Evolutionary conservation across 306 rosid species (phyloP).

Genomic region (Trichosanthes cucumerina): DNA sequence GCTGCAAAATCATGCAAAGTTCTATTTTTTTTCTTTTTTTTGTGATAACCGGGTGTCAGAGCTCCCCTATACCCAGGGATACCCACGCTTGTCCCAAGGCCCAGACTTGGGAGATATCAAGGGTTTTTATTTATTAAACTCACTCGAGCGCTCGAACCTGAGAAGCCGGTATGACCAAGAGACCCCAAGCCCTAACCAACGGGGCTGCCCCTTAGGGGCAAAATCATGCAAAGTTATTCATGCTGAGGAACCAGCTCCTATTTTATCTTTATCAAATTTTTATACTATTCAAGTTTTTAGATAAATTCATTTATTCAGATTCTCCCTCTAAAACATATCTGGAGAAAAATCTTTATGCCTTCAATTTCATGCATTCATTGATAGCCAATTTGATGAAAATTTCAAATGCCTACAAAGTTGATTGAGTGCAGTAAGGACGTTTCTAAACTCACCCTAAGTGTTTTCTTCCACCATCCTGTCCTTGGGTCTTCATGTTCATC

Average conservation of each 20-base stretch:
- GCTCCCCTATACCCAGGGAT: no score
- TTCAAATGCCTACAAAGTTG: background rate
- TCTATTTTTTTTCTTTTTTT: no score
- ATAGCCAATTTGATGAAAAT: background rate
- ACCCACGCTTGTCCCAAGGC: no score
- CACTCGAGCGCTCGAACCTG: no score
- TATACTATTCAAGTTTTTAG: background rate
- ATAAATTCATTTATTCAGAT: background rate
- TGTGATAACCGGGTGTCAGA: no score
- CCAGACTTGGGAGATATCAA: no score
- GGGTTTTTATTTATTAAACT: no score
- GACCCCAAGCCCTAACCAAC: no score
- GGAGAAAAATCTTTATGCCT: background rate
- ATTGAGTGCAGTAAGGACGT: background rate
- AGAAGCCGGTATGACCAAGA: no score
- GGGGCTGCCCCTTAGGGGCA: no score
- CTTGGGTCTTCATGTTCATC: background rate
- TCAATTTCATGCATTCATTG: background rate
- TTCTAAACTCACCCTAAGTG: background rate
- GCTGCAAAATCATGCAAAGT: background rate
- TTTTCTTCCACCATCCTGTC: background rate
- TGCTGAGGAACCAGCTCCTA: background rate
- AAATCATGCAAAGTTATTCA: background rate
- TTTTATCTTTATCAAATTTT: background rate
- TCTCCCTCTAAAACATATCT: background rate